Evolutionary conservation across 768 basidiomycete genomes (phyloP).

Genomic region (Pleurotus cornucopiae): DNA sequence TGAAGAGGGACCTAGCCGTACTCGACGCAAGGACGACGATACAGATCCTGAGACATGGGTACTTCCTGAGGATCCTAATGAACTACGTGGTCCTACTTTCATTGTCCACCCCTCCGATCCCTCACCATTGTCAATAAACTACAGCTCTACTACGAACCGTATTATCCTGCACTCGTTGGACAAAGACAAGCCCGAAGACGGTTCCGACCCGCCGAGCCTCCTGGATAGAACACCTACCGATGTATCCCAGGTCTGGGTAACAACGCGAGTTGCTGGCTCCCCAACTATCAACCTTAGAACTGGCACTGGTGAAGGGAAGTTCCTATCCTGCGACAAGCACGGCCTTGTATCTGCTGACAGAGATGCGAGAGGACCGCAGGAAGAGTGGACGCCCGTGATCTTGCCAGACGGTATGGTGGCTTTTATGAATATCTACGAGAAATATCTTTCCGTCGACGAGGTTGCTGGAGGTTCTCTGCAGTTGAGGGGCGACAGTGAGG

Average conservation of each 20-base stretch:
- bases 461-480: slow-evolving; percentile 78
- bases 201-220: slow-evolving; percentile 36
- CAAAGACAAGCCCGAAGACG: slow-evolving; percentile 51
- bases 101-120: slow-evolving; percentile 81
- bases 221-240: slow-evolving; percentile 73
- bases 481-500: slow-evolving; percentile 80
- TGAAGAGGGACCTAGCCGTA: slow-evolving; percentile 42
- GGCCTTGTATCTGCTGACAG: slow-evolving; percentile 81
- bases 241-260: slow-evolving; percentile 89
- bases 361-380: slow-evolving; percentile 89
- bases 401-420: slow-evolving; percentile 83
- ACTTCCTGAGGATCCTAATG: slow-evolving; percentile 59
- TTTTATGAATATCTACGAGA: slow-evolving; percentile 87
- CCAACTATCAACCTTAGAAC: slow-evolving; percentile 83
- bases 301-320: slow-evolving; percentile 86
- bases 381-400: slow-evolving; percentile 88
- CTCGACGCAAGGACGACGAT: slow-evolving; percentile 51
- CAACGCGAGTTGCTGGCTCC: slow-evolving; percentile 80
- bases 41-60: slow-evolving; percentile 78
- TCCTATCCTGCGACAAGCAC: slow-evolving; percentile 82
- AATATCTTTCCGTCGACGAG: slow-evolving; percentile 81
- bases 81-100: slow-evolving; percentile 88
- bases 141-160: slow-evolving; percentile 69
- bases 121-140: slow-evolving; percentile 71
- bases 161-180: slow-evolving; percentile 64